A percentile compares a stretch with the other conserved stretches of the same genome.
phyloP scores from a whole-genome alignment of 2,329 filamentous ascomycete species.

The Alternaria sp. region DNA sequence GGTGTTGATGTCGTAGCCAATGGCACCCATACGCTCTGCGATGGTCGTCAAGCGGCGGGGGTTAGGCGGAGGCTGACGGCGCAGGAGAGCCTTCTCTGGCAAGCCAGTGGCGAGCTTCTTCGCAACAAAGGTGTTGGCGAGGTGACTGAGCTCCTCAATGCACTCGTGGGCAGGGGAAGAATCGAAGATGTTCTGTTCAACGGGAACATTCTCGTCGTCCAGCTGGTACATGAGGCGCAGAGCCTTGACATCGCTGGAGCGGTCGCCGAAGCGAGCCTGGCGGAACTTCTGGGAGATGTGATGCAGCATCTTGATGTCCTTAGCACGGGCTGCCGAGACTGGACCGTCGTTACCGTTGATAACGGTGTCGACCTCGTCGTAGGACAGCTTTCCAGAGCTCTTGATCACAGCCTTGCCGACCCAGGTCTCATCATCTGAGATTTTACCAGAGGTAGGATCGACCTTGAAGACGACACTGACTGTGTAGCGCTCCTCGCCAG shows the following conservation, averaged over 20 bases:
- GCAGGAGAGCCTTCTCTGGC: conserved; percentile 90
- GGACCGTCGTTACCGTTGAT: conserved; percentile 71
- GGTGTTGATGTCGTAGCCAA: conserved; percentile 88
- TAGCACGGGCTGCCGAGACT: conserved; percentile 69
- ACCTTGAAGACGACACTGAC: conserved; percentile 94
- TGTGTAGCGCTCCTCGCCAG: conserved; percentile 87
- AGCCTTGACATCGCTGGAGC: conserved; percentile 78
- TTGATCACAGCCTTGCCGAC: conserved; percentile 93
- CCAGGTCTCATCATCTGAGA: conserved; percentile 88
- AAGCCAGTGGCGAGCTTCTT: conserved; percentile 79
- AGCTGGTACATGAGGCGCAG: conserved; percentile 90
- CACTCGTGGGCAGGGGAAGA: conserved; percentile 88
- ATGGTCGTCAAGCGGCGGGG: conserved; percentile 88
- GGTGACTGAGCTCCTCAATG: conserved; percentile 93
- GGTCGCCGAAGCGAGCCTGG: conserved; percentile 81
- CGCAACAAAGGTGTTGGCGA: conserved; percentile 88
- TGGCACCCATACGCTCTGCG: conserved; percentile 87
- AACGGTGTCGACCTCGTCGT: conserved; percentile 84
- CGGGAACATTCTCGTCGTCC: conserved; percentile 96
- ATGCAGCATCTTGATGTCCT: conserved; percentile 81
- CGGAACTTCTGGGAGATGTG: conserved; percentile 88
- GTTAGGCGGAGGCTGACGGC: conserved; percentile 85
- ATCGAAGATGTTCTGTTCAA: conserved; percentile 95
- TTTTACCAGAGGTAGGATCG: conserved; percentile 76
- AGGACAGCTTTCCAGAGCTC: conserved; percentile 83